phyloP scores from a whole-genome alignment of 1,284 basidiomycete genomes.

The Irpex sp. region DNA sequence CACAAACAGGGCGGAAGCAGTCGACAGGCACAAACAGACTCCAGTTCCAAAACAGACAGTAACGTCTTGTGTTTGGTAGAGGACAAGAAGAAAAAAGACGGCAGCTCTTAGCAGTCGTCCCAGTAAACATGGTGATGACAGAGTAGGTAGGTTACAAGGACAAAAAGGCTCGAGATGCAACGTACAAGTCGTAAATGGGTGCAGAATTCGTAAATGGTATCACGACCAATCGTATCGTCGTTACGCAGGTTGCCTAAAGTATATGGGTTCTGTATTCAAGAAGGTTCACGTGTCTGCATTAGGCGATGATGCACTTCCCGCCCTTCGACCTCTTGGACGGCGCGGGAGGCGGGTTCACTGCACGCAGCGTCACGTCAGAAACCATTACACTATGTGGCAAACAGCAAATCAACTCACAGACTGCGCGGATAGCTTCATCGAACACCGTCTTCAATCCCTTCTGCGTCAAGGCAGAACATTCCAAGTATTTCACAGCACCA shows the following conservation, averaged over 20 bases:
- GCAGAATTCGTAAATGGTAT: slow-evolving; percentile 32
- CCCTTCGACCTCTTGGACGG: slow-evolving; percentile 48
- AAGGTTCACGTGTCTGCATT: slow-evolving; percentile 25
- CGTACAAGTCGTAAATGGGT: slow-evolving; percentile 32
- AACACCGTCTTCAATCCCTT: slow-evolving; percentile 97
- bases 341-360: slow-evolving; percentile 70
- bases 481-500: slow-evolving; percentile 93
- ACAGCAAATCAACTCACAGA: slow-evolving; percentile 58
- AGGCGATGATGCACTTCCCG: slow-evolving; percentile 70
- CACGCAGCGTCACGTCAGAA: slow-evolving; percentile 11
- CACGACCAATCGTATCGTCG: slow-evolving; percentile 19
- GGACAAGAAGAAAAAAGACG: neutral
- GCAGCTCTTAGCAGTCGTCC: slow-evolving; percentile 5
- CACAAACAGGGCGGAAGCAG: neutral
- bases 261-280: slow-evolving; percentile 1
- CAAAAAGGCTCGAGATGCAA: slow-evolving; percentile 5
- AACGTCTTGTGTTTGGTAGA: neutral
- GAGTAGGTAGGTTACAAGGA: slow-evolving; percentile 6
- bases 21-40: neutral
- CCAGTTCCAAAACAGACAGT: neutral
- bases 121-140: neutral
- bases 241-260: slow-evolving; percentile 18
- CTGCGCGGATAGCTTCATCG: slow-evolving; percentile 92
- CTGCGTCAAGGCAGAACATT: slow-evolving; percentile 97
- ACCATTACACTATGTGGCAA: slow-evolving; percentile 9